phyloP scores from a whole-genome alignment of 1,284 basidiomycete species.

The Cryptococcus sp. region DNA sequence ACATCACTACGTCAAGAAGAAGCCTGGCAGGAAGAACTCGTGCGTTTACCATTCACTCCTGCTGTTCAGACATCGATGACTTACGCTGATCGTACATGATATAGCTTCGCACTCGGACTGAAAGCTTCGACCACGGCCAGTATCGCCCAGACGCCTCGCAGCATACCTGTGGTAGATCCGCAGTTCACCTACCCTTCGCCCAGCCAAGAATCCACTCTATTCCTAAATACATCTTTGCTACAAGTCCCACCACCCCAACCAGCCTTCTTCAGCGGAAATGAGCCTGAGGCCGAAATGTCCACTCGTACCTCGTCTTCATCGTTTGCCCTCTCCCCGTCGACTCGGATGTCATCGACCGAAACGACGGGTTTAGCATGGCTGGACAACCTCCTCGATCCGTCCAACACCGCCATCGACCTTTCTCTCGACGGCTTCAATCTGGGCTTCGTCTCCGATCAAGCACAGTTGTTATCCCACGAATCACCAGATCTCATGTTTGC shows the following conservation, averaged over 20 bases:
- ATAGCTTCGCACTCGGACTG: too few relatives aligned
- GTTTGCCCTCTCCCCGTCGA: slow-evolving; percentile 22
- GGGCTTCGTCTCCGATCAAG: slow-evolving; percentile 38
- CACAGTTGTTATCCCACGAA: slow-evolving; percentile 43
- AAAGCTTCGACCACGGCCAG: too few relatives aligned
- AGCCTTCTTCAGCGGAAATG: too few relatives aligned
- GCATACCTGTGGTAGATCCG: not conserved
- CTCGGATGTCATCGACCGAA: slow-evolving; percentile 2
- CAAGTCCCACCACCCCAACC: too few relatives aligned
- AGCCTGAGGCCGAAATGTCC: too few relatives aligned
- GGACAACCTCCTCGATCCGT: slow-evolving; percentile 1
- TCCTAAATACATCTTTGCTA: too few relatives aligned
- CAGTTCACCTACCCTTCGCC: not conserved
- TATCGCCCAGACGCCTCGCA: too few relatives aligned
- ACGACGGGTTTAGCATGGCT: slow-evolving; percentile 15
- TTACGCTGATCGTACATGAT: too few relatives aligned
- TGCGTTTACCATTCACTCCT: slow-evolving; percentile 18
- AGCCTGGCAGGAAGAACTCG: slow-evolving; percentile 51
- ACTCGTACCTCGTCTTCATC: slow-evolving; percentile 12
- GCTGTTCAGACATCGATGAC: too few relatives aligned
- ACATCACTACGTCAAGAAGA: slow-evolving; percentile 48
- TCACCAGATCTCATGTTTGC: slow-evolving; percentile 31
- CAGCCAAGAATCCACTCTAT: too few relatives aligned
- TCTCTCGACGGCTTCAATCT: not conserved
- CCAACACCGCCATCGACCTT: not conserved